Base-by-base conservation (phyloP, 441 rosid species). In the Bruguiera hainesii region DNA sequence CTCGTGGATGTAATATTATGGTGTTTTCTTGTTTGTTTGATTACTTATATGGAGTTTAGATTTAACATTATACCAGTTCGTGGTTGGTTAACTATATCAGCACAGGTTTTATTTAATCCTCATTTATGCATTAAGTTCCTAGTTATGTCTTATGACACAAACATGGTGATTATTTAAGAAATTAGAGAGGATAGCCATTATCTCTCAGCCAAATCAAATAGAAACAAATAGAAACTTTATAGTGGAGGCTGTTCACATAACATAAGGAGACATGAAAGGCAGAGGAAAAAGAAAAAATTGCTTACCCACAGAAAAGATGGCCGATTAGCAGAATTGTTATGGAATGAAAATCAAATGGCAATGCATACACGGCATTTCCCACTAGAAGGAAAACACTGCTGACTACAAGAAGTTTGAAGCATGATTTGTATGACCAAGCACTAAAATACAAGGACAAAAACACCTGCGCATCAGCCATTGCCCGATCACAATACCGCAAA, bases 381-480 rank as follows among this genome's bases (percentile, higher is more conserved):
- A 88, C 62, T 19, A 89, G 51, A 70, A 96, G 97, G 50, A 85
- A 94, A 21, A 90, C 79, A 66, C 93, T 96, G 78, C 99, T 96
- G 68, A 96, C 89, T 61, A 93, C 79, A 58, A 96, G 98, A 80
- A 97, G 98, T 72, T 71, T 87, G 85, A 84, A 93, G 85, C 93
- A 96, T 39, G 98, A 96, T 72, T 69, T 87, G 73, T 93, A 93
- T 62, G 98, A 96, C 97, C 98, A 96, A 9, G 97, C 98, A 74
- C 99, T 96, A 73, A 93, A 90, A 79, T 96, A 96, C 62, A 93
- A 91, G 5, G 98, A 96, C 49, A 98, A 93, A 78, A 96, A 96
- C 58, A 96, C 82, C 81, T 96, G 97, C 20, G 99, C 99, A 63
- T 89, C 89, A 46, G 98, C 99, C 98, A 96, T 96, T 65, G 99